These are phyloP conservation scores for Neofusicoccum ribis DNA, from an alignment of 2,329 filamentous ascomycete genomes.

Conservation along the genomic window DNA sequence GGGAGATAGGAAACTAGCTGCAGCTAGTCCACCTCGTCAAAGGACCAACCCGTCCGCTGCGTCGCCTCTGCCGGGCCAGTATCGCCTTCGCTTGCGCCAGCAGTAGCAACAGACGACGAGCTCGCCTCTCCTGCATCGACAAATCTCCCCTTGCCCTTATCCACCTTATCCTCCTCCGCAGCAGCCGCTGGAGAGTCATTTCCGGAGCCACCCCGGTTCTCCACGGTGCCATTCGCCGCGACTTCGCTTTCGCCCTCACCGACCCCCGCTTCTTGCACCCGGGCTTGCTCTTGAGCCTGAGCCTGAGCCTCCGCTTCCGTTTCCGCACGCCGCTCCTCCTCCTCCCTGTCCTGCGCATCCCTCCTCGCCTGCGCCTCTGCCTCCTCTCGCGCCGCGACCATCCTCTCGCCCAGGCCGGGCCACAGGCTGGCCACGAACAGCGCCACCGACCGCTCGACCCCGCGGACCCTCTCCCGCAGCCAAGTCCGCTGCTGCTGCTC, in stretches of 20 bases:
- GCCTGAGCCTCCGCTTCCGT: neutral
- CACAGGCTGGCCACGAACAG: slow-evolving; percentile 64
- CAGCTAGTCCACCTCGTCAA: slow-evolving; percentile 2
- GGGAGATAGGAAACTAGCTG: neutral
- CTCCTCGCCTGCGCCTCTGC: slow-evolving; percentile 29
- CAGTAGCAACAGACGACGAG: neutral
- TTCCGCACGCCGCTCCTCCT: neutral
- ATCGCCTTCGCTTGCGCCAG: neutral
- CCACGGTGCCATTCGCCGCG: neutral
- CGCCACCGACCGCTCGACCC: slow-evolving; percentile 57
- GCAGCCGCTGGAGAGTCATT: neutral
- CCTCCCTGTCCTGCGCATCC: slow-evolving; percentile 12
- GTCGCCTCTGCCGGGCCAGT: neutral
- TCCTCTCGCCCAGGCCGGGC: slow-evolving; percentile 62
- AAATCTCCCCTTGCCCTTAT: slow-evolving; percentile 17
- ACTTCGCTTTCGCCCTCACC: neutral
- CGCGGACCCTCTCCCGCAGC: slow-evolving; percentile 41
- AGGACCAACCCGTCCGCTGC: neutral
- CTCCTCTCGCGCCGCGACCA: slow-evolving; percentile 58
- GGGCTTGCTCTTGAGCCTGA: neutral
- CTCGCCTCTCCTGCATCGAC: neutral
- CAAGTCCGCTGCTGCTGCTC: slow-evolving; percentile 31
- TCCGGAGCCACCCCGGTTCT: neutral
- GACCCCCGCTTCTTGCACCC: neutral
- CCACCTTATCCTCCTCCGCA: neutral